A percentile compares a stretch with the other conserved stretches of the same genome.
Conservation (phyloP, 2,329 filamentous ascomycete species). For the Myriosclerotinia scirpicola region DNA sequence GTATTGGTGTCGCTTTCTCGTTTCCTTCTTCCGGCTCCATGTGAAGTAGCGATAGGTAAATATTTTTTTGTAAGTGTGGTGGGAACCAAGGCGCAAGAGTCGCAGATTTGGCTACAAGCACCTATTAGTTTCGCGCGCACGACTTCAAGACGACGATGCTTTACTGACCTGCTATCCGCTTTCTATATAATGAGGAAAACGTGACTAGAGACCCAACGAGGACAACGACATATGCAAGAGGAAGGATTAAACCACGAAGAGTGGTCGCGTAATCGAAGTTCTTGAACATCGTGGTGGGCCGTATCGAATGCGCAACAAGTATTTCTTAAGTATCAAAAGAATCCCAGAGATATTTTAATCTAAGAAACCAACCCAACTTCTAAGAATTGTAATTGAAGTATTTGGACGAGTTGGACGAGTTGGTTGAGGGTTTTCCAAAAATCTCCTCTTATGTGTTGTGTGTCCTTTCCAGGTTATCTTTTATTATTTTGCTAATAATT, state of each 20-base stretch:
- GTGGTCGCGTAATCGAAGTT: conserved; percentile 65
- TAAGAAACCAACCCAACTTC: not conserved
- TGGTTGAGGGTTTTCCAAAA: not conserved
- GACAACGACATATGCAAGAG: conserved; percentile 85
- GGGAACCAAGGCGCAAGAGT: conserved; percentile 94
- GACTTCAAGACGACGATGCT: not conserved
- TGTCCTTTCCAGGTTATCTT: conserved; percentile 10
- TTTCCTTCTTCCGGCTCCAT: conserved; percentile 61
- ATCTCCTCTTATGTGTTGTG: conserved; percentile 6
- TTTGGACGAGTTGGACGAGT: not conserved
- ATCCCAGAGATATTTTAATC: not conserved
- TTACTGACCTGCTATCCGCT: conserved; percentile 76
- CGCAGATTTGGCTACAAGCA: conserved; percentile 65
- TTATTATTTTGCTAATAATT: not conserved
- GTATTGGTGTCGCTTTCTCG: conserved; percentile 62
- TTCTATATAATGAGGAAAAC: conserved; percentile 90
- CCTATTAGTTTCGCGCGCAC: conserved; percentile 10
- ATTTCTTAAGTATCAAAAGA: not conserved
- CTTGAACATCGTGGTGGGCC: conserved; percentile 33
- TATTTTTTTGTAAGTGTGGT: conserved; percentile 84
- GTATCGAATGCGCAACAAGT: not conserved
- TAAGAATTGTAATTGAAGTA: not conserved
- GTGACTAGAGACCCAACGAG: conserved; percentile 85
- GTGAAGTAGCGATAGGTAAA: conserved; percentile 91
- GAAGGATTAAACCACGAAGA: conserved; percentile 68